Base-by-base conservation (phyloP, 2,329 filamentous ascomycete genomes). In the Graphilbum ipis-grandicollis region DNA sequence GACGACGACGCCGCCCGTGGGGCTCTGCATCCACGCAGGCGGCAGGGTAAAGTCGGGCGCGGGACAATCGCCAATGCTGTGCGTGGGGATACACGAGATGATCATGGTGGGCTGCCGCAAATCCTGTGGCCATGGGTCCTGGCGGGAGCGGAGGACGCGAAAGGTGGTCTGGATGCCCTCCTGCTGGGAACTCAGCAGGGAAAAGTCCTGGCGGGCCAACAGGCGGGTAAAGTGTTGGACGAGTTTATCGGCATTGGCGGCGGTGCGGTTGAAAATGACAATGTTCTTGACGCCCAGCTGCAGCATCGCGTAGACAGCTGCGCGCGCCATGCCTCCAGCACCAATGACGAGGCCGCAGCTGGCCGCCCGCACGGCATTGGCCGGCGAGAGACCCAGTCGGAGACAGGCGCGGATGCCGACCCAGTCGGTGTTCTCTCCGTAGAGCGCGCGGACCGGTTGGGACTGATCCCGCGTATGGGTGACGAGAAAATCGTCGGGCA, bases 81-180 rank as follows among this genome's bases (percentile, higher is more conserved):
- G 70, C 1, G 75, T 73, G 0, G 78, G 77, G n/a, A 84, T 78
- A 46, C 77, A 81, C 2, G 75, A 80, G 2, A 81, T 61, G n/a
- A 84, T 68, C 49, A 84, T 74, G 1, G 76, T 82, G 0, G 79
- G 78, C 31, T 68, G 68, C 31, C 67, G 65, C 42, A 65, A 71
- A 2, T 60, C 59, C 23, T 57, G 49, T 2, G 79, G 79, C 79
- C 79, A 84, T 5, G 63, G 52, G 21, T 74, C 64, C 3, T 63
- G 57, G 18, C 63, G 59, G 3, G 68, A 71, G 21, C 59, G 54
- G 22, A 84, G 49, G 3, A 81, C 70, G 14, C 57, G 56, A 39
- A 71, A 66, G 37, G 60, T 41, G 44, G 48, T 54, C 39, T 18
- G 13, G 10, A 9, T n/a, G 15, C 14, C 30, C 29, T n/a, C 23